Evolutionary conservation across 2,329 filamentous ascomycete species (phyloP).

Genomic region (Pseudonectria buxi): DNA sequence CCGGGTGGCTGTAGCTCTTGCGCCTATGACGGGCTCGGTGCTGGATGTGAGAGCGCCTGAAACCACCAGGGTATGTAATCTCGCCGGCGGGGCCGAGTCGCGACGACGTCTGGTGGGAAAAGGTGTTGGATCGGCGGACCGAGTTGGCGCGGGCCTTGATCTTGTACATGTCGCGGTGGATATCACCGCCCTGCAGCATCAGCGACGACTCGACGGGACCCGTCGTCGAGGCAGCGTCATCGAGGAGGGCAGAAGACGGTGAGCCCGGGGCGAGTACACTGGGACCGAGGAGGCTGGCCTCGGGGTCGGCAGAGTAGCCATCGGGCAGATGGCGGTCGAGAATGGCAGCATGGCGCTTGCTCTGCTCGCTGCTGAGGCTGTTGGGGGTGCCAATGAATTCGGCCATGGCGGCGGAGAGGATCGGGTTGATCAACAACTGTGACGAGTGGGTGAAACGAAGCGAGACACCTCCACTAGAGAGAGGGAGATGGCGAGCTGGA

Average conservation of each 20-base stretch:
- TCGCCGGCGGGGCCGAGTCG: slow-evolving; percentile 23
- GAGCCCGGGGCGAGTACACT: slow-evolving; percentile 9
- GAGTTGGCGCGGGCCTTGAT: slow-evolving; percentile 52
- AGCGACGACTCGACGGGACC: slow-evolving; percentile 57
- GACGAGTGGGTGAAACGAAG: no score
- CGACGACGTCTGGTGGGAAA: slow-evolving; percentile 46
- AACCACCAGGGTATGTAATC: slow-evolving; percentile 34
- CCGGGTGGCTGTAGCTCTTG: slow-evolving; percentile 36
- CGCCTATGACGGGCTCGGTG: slow-evolving; percentile 34
- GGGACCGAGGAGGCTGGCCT: slow-evolving; percentile 25
- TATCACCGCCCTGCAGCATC: slow-evolving; percentile 67
- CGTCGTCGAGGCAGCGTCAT: slow-evolving; percentile 17
- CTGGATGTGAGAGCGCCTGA: slow-evolving; percentile 38
- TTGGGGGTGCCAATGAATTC: slow-evolving; percentile 19
- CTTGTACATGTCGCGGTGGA: slow-evolving; percentile 72
- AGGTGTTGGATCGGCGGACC: slow-evolving; percentile 57
- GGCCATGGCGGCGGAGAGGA: slow-evolving; percentile 18
- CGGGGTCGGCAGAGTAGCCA: slow-evolving; percentile 33
- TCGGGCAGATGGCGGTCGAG: slow-evolving; percentile 32
- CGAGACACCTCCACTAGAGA: no score
- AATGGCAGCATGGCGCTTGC: slow-evolving; percentile 28
- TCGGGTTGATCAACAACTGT: background rate
- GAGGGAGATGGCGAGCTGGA: no score
- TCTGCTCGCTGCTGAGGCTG: slow-evolving; percentile 22
- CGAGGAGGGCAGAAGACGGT: slow-evolving; percentile 10